Base-by-base conservation (phyloP, 2,329 filamentous ascomycete genomes). In the Leptodontidium sp. region DNA sequence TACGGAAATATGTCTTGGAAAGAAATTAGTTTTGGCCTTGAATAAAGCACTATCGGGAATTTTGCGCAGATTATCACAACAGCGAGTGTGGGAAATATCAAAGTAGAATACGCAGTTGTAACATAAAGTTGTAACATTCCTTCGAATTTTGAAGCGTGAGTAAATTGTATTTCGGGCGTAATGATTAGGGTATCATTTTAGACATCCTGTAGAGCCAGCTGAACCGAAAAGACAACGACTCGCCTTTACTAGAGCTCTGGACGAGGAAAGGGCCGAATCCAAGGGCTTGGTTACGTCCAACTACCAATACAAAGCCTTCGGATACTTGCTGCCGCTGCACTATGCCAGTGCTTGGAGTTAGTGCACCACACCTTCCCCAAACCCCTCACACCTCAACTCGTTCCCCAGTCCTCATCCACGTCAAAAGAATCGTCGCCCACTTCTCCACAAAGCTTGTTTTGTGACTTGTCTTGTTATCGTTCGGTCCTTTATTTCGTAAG, bases 231-330 rank as follows among this genome's bases (percentile, higher is more conserved):
- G 59, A 24, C n/a, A 35, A 40, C 8, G 38, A n/a, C 40, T 50
- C 43, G 32, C 59, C 4, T 49, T 21, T 26, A 40, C 26, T 38
- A 15, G 32, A 9, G 40, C 4, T 49, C 50, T 40, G 38, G 47
- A 7, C 24, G n/a, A 62, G 43, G 29, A 59, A 59, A 59, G 64
- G 64, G 53, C 64, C 64, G 64, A 65, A 50, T 35, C 24, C 21
- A 35, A 47, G 53, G 29, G 40, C 17, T 59, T 57, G 55, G 53
- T 45, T 4, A 17, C 32, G 64, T 59, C 15, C 29, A 52, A 21
- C 40, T 12, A 40, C 53, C 64, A 65, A 65, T 65, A 35, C 40
- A 38, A 59, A n/a, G 15, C 12, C 12, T 15, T 2, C 64, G 53
- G 53, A 49, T 65, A 52, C 55, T 38, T 50, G 11, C 40, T 59